Conservation (phyloP, 495 filamentous ascomycete genomes). For the Tuber brumale region DNA sequence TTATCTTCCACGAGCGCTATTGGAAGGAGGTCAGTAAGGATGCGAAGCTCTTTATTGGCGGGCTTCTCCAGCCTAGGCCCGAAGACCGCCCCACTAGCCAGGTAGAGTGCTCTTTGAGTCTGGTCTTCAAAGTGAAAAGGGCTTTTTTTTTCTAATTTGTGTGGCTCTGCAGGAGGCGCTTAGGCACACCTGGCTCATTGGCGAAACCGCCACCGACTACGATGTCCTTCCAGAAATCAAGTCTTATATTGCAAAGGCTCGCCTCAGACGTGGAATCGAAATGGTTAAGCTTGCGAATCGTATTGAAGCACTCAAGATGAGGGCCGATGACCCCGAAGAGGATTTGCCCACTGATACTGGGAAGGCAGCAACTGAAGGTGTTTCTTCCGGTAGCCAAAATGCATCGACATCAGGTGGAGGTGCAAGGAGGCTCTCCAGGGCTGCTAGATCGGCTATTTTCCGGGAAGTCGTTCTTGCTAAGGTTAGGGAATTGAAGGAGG, state of each 20-base stretch:
- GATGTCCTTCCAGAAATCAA: slow-evolving; percentile 96
- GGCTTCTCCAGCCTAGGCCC: slow-evolving; percentile 71
- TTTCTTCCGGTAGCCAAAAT: slow-evolving; percentile 32
- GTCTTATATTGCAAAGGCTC: slow-evolving; percentile 84
- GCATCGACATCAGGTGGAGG: slow-evolving; percentile 51
- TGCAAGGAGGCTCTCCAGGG: slow-evolving; percentile 63
- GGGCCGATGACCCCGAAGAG: slow-evolving; percentile 78
- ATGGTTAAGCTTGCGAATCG: slow-evolving; percentile 94
- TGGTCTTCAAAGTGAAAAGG: neutral
- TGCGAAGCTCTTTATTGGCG: slow-evolving; percentile 88
- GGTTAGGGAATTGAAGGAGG: slow-evolving; percentile 84
- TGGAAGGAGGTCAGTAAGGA: slow-evolving; percentile 97
- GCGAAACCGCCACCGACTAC: slow-evolving; percentile 82
- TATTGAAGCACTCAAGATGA: slow-evolving; percentile 93
- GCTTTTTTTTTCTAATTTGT: neutral
- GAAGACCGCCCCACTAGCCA: slow-evolving; percentile 70
- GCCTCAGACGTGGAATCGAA: slow-evolving; percentile 88
- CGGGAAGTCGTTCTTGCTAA: slow-evolving; percentile 95
- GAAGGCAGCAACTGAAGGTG: slow-evolving; percentile 50
- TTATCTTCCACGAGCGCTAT: slow-evolving; percentile 96
- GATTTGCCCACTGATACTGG: slow-evolving; percentile 58
- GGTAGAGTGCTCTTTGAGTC: slow-evolving; percentile 46
- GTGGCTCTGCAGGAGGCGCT: slow-evolving; percentile 58
- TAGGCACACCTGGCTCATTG: slow-evolving; percentile 81
- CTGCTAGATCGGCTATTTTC: slow-evolving; percentile 88